Conservation (phyloP, 163 green algal genomes). For the Scenedesmus sp. region DNA sequence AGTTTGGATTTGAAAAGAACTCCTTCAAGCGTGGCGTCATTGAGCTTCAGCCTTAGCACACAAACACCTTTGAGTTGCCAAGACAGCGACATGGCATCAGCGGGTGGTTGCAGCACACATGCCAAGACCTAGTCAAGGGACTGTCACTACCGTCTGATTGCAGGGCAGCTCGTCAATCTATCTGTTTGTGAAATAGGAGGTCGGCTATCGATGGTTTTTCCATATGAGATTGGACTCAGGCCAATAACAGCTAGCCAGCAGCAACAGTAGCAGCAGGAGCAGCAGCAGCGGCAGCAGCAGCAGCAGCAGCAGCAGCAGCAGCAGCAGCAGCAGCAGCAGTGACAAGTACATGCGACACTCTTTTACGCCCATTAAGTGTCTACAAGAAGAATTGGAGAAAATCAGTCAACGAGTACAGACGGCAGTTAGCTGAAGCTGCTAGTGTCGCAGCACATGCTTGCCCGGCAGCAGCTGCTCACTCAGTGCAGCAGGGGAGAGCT, state of each 20-base stretch:
- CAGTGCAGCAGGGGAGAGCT: neutral
- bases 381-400: too few species aligned
- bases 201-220: too few species aligned
- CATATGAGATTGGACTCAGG: too few species aligned
- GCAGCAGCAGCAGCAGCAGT: neutral
- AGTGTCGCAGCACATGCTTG: neutral
- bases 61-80: neutral
- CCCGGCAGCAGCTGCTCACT: neutral
- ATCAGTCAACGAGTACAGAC: neutral
- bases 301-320: neutral
- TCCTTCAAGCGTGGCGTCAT: neutral
- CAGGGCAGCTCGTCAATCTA: neutral
- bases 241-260: too few species aligned
- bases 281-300: neutral
- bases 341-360: neutral
- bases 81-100: neutral
- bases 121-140: constrained; percentile 1
- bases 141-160: neutral
- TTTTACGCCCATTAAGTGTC: neutral
- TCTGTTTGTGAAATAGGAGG: neutral
- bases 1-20: neutral
- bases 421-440: neutral
- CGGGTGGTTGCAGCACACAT: neutral
- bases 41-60: neutral
- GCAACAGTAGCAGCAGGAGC: too few species aligned